Evolutionary conservation across 169 alveolate species (phyloP), one percentile per base, ranked within the genome.

Genomic region (Miamiensis avidus): DNA sequence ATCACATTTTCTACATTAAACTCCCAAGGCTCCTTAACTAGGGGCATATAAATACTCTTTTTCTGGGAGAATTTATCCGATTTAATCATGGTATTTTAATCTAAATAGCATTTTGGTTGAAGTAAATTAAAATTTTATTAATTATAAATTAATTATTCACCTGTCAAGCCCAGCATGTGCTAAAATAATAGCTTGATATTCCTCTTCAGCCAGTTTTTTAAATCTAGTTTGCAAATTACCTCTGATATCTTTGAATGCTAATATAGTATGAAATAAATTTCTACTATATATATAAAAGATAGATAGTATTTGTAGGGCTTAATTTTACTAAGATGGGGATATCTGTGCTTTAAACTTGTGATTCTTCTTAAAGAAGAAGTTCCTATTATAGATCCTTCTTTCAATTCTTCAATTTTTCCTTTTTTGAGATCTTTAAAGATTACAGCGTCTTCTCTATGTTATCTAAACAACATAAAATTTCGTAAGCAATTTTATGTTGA

Each of bases 141-240:
- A 49, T 11, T 4, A 4, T 11, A 20, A 49, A 49, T 49, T 11
- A 49, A 49, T 49, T 11, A 49, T 11, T 49, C 4, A 49, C 69
- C 69, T 49, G 69, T 49, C 69, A 11, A 49, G 65, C 0, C 90
- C 90, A 15, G 90, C 90, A 31, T 86, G 65, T 0, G 90, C 90
- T 30, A 86, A 76, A 30, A 86, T 81, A 1, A 86, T 86, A 0
- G 87, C 90, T 81, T 86, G 84, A 81, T 81, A 86, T 74, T 81
- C 73, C 16, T 86, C 86, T 86, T 74, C 84, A 77, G 74, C 83
- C 30, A 87, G 49, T 65, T 92, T 92, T 32, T 49, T 29, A 4
- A 92, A 76, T 72, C 95, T 30, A 11, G 94, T 92, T 49, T 92
- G 86, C 29, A 92, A 81, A 82, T 91, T 91, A 75, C 94, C 94